These are phyloP conservation scores for Zygosaccharomyces rouxii DNA, from an alignment of 805 yeast genomes.

Conservation along the genomic window DNA sequence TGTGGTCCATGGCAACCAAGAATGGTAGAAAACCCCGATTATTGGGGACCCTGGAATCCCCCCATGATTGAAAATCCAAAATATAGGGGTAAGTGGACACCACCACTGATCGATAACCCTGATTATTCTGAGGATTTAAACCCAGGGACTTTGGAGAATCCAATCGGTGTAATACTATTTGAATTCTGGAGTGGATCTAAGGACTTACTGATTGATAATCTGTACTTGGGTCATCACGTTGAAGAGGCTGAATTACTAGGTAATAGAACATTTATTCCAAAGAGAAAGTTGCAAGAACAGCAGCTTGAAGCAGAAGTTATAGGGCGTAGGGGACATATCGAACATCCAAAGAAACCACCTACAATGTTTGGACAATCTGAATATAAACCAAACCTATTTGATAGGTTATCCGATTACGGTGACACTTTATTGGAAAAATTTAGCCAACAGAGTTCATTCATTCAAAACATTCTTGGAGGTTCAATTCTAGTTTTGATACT, in stretches of 20 bases:
- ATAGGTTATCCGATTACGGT: not conserved
- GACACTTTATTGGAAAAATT: slow-evolving; percentile 2
- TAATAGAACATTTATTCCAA: slow-evolving; percentile 60
- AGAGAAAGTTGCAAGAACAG: slow-evolving; percentile 47
- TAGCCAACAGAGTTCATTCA: not conserved
- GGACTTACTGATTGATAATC: slow-evolving; percentile 72
- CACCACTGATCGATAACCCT: slow-evolving; percentile 65
- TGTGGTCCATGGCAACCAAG: slow-evolving; percentile 84
- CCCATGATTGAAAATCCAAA: slow-evolving; percentile 69
- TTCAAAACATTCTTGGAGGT: slow-evolving; percentile 4
- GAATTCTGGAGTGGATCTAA: slow-evolving; percentile 86
- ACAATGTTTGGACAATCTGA: not conserved
- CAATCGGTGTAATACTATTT: slow-evolving; percentile 68
- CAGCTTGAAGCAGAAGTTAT: slow-evolving; percentile 34
- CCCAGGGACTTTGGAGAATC: slow-evolving; percentile 59
- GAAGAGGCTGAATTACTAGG: slow-evolving; percentile 82
- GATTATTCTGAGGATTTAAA: slow-evolving; percentile 52
- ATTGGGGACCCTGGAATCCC: slow-evolving; percentile 73
- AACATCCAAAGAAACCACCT: slow-evolving; percentile 1
- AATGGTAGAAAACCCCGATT: slow-evolving; percentile 59
- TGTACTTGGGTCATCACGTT: slow-evolving; percentile 81
- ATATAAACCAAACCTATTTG: not conserved
- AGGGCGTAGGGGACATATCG: not conserved
- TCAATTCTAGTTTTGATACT: not conserved
- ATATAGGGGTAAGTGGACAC: slow-evolving; percentile 75